These are phyloP conservation scores for Rhizophora mangle DNA, from an alignment of 345 rosid species.

Conservation along the genomic window DNA sequence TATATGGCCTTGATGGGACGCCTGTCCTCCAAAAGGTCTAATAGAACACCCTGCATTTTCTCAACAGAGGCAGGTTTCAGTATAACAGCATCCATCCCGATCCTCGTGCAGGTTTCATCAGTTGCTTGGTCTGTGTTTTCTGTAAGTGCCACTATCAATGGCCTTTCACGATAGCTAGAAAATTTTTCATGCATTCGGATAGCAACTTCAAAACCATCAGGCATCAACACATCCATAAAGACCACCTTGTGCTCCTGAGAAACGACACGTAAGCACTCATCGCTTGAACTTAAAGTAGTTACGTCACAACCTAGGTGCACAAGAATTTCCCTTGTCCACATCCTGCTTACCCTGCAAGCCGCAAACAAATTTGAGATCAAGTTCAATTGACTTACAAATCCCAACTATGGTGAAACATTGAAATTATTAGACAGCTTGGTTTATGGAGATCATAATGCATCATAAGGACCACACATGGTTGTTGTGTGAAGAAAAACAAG, in stretches of 20 bases:
- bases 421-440: too few relatives aligned
- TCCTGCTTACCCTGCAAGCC: slow-evolving; percentile 69
- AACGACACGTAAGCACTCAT: slow-evolving; percentile 61
- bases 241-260: slow-evolving; percentile 75
- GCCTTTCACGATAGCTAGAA: slow-evolving; percentile 62
- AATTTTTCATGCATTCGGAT: slow-evolving; percentile 57
- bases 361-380: slow-evolving; percentile 8
- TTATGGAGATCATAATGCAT: too few relatives aligned
- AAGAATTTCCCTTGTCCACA: slow-evolving; percentile 78
- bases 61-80: slow-evolving; percentile 81
- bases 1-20: slow-evolving; percentile 50
- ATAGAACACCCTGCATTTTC: slow-evolving; percentile 69
- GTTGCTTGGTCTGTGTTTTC: slow-evolving; percentile 68
- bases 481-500: too few relatives aligned
- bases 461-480: too few relatives aligned
- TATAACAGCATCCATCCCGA: slow-evolving; percentile 74
- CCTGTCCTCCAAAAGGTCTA: slow-evolving; percentile 70
- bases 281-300: slow-evolving; percentile 58
- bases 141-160: slow-evolving; percentile 75
- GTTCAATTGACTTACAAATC: background rate
- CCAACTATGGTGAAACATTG: slow-evolving; percentile 14
- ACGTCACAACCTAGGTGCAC: slow-evolving; percentile 91
- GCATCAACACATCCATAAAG: slow-evolving; percentile 67
- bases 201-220: slow-evolving; percentile 63
- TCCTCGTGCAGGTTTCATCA: slow-evolving; percentile 78